Evolutionary conservation across 2,329 filamentous ascomycete species (phyloP), one percentile per base, ranked within the genome.

Genomic region (Capronia americana): DNA sequence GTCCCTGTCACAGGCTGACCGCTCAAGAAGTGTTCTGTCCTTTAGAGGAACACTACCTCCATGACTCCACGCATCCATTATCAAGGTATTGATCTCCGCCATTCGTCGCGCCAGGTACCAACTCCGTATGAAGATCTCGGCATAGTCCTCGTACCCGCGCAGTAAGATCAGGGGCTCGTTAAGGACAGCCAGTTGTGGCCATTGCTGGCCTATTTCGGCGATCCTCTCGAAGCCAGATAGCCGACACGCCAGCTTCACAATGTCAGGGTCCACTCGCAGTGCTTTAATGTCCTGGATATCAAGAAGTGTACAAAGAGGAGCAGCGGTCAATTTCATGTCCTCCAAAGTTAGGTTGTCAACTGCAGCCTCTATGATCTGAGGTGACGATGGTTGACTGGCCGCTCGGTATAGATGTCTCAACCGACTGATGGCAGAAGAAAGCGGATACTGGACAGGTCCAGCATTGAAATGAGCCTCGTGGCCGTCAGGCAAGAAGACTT

Each of bases 401-500:
- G 34, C 44, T n/a, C 64, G 57, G 24, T n/a, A 46, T 20, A 70
- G 30, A n/a, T 65, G 57, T 48, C 71, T 66, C 56, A 71, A 26
- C 11, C 70, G 68, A 57, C 48, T 30, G 26, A 70, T 56, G 3
- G 53, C 48, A 14, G 71, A 65, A 24, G 61, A 60, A 59, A 51
- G 61, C 32, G 70, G 68, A 58, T 71, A 73, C 50, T 63, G 56
- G 48, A 69, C 53, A 4, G 54, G 32, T 14, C 23, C 23, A 14
- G 53, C 44, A 34, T 66, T 57, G 20, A 66, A 62, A 20, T 69
- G 54, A 14, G 69, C 69, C 8, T 70, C 34, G 38, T 80, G 77
- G 1, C 79, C 78, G 4, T 80, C 74, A 69, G 88, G 83, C 54
- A 99, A 82, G 74, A 89, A 95, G 10, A 99, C 90, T 78, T 99